Evolutionary conservation across 2,329 filamentous ascomycete genomes (phyloP), one percentile per base, ranked within the genome.

Genomic region (Didymella segeticola): DNA sequence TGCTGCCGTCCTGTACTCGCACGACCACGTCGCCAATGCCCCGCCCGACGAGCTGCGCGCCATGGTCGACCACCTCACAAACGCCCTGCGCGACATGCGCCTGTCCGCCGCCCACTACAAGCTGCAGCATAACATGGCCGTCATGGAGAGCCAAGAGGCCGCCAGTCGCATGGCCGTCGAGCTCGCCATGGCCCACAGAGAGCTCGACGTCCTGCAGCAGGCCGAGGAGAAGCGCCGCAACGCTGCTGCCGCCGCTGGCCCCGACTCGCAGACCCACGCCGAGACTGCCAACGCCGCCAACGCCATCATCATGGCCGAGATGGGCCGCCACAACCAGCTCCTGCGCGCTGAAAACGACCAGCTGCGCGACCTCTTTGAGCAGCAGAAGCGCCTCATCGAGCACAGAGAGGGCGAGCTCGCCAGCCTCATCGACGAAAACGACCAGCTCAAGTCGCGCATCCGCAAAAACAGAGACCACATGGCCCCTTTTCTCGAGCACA

Each of bases 91-190:
- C 58, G 86, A 89, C 61, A 82, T 85, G 50, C 90, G 95, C 68
- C 93, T 92, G 79, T 89, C 93, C 54, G 88, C 89, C 14, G 90
- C 93, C 26, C 93, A 97, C 72, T 89, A 95, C 78, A 96, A 95
- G 76, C 80, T 98, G 48, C 93, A 97, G 73, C 89, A 93, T 70
- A 92, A 89, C 64, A 83, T 97, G 68, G 83, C 96, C 23, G 87
- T 85, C 45, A 87, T 97, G 61, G 91, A 96, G 68, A 92, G 90
- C 48, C 87, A 89, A 42, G 91, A 96, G 63, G 89, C 92, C 25
- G 85, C 91, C 9, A 93, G 96, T 75, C 87, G 92, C 22, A 91
- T 93, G 62, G 89, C 88, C 29, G 93, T 97, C 5, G 93, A 97
- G 75, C 89, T 96, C 66, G 90, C 95, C 61, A 93, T 97, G 85